phyloP scores from a whole-genome alignment of 768 basidiomycete genomes.

The Russula abietina region DNA sequence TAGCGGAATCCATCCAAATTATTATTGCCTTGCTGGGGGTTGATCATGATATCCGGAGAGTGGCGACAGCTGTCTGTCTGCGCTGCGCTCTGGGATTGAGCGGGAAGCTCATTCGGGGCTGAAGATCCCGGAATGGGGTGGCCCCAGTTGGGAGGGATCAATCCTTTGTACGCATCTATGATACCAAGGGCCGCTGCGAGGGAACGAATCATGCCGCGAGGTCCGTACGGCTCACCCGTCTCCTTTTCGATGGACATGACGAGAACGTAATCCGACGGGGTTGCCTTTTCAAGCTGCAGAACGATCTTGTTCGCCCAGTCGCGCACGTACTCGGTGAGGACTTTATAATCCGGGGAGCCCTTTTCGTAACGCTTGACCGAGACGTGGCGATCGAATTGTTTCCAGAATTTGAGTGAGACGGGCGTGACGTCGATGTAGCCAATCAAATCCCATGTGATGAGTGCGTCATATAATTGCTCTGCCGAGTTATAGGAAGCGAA shows the following conservation, averaged over 20 bases:
- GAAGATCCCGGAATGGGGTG: background rate
- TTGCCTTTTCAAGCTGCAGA: conserved; percentile 15
- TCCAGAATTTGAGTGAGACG: conserved; percentile 32
- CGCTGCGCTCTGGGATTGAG: background rate
- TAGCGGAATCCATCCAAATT: background rate
- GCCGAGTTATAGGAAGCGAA: conserved; percentile 29
- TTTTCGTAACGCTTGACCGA: background rate
- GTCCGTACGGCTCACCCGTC: conserved; percentile 12
- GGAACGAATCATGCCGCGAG: conserved; percentile 21
- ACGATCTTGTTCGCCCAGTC: conserved; percentile 21
- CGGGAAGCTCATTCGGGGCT: background rate
- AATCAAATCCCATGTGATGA: conserved; percentile 27
- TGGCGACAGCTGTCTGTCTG: background rate
- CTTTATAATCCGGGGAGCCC: background rate
- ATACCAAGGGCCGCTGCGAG: conserved; percentile 16
- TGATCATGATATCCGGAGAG: conserved; percentile 2
- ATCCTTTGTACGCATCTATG: conserved; percentile 1
- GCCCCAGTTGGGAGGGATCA: conserved; percentile 20
- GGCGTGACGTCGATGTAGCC: conserved; percentile 28
- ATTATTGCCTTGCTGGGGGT: background rate
- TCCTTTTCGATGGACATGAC: conserved; percentile 7
- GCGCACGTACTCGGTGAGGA: background rate
- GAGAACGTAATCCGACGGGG: conserved; percentile 19
- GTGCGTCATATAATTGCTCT: conserved; percentile 30
- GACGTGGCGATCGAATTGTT: conserved; percentile 1